Evolutionary conservation across 768 basidiomycete species (phyloP), one percentile per base, ranked within the genome.

Genomic region (Podaxis sp.): DNA sequence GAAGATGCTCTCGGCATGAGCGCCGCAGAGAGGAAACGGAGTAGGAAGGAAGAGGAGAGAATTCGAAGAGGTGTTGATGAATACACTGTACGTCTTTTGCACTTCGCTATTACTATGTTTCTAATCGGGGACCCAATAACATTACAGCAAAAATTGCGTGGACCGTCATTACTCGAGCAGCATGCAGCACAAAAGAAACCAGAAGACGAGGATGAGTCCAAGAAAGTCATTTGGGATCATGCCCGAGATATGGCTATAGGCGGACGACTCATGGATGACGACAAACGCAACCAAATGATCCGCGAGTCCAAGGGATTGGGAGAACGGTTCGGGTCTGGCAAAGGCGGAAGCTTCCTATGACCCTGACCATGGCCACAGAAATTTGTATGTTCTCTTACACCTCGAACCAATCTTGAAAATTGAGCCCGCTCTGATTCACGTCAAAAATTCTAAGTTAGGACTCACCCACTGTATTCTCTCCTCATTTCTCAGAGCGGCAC

Each of bases 201-300:
- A 72, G 75, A 75, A 71, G 62, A 79, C 15, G 79, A 85, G 28
- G 84, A 86, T 36, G 83, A 85, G 36, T 77, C 83, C 0, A 76
- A 85, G 0, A 63, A 63, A 42, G 88, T 71, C 0, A 93, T 98
- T 28, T 99, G 96, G 96, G 96, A 99, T 68, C 94, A 93, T 69
- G 79, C 86, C 39, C 81, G 95, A 30, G 94, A 96, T 73, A 97
- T 99, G 95, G 84, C 83, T 2, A 68, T 96, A 3, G 88, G 88
- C 1, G 96, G 96, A 13, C 79, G 92, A 55, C 79, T 97, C 33
- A 91, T 99, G 92, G 95, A 93, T 69, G 96, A 97, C 64, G 82
- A 80, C 51, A 88, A 92, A 71, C 82, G 96, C 65, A 81, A 84
- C 59, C 87, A 87, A 70, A 80, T 93, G 73, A 80, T 99, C 69